Evolutionary conservation across 2,329 filamentous ascomycete species (phyloP).

Genomic region (Colletotrichum neosansevieriae): DNA sequence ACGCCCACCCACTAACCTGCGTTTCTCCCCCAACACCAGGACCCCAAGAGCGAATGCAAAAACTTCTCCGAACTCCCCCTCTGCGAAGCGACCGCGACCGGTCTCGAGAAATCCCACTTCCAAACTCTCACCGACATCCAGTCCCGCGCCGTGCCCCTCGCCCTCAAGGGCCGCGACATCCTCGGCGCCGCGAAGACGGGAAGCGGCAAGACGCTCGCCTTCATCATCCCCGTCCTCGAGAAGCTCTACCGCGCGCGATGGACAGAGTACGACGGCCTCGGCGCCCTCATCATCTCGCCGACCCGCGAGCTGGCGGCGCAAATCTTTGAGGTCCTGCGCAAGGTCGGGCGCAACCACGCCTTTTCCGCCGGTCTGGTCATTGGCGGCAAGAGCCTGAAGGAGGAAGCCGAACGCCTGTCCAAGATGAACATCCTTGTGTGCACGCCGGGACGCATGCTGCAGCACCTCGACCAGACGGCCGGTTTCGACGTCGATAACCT

Average conservation of each 20-base stretch:
- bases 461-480: constrained; percentile 95
- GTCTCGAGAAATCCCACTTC: constrained; percentile 89
- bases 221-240: constrained; percentile 91
- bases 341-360: constrained; percentile 87
- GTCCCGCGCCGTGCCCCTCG: constrained; percentile 86
- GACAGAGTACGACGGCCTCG: constrained; percentile 90
- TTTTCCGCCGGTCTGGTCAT: constrained; percentile 96
- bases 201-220: constrained; percentile 94
- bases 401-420: constrained; percentile 84
- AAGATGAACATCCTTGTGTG: constrained; percentile 98
- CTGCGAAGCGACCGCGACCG: constrained; percentile 81
- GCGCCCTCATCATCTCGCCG: constrained; percentile 91
- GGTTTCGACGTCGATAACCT: constrained; percentile 90
- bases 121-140: constrained; percentile 93
- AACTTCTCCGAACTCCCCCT: constrained; percentile 88
- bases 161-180: constrained; percentile 87
- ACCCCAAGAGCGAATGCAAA: constrained; percentile 70
- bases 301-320: constrained; percentile 96
- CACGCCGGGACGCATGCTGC: constrained; percentile 93
- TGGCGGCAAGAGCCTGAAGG: constrained; percentile 89
- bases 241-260: constrained; percentile 90
- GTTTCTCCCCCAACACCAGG: constrained; percentile 58
- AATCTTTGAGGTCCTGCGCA: constrained; percentile 93
- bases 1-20: neutral
- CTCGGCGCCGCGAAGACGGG: constrained; percentile 96